Evolutionary conservation across 2,329 filamentous ascomycete genomes (phyloP), one percentile per base, ranked within the genome.

Genomic region (Allantophomopsis cytisporea): DNA sequence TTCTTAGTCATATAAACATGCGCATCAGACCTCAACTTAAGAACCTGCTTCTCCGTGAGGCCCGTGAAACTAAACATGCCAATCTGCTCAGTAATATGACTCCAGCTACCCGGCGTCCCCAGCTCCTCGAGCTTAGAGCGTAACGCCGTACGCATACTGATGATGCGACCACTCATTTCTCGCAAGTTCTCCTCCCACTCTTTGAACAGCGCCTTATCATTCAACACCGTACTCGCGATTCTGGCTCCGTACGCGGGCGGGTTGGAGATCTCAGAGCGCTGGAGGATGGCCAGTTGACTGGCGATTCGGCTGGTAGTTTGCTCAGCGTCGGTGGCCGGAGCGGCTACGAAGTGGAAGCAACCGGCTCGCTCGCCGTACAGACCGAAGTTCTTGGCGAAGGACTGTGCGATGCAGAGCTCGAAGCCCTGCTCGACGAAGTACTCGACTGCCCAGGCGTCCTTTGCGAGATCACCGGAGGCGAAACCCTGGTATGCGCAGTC

Each of bases 41-140:
- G 50, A 7, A 89, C 84, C 58, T 91, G 84, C 45, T 73, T 57
- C 63, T 87, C 82, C 11, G 60, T 73, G 57, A 93, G 63, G 11
- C 85, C 85, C 1, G 85, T 93, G 60, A 94, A 98, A 60, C 81
- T 89, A 66, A 98, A 98, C 91, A 98, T 98, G 65, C 91, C 91
- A 57, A 98, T 98, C 71, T 98, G 91, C 54, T 93, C 84, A 13
- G 88, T 95, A 59, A 98, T 94, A 64, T 98, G 91, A 56, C 88
- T 85, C 91, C 91, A 98, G 12, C 74, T 82, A 23, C 89, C 89
- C 0, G 89, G 89, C 0, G 91, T 95, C 21, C 75, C 76, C 43
- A 89, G 72, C 54, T 79, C 76, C 64, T 96, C 89, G 10, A 98
- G 75, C 61, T 88, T 85, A 41, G 66, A 64, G 38, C 85, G 75